Evolutionary conservation across 1,284 basidiomycete species (phyloP).

Genomic region (Cystobasidiaceae sp.): DNA sequence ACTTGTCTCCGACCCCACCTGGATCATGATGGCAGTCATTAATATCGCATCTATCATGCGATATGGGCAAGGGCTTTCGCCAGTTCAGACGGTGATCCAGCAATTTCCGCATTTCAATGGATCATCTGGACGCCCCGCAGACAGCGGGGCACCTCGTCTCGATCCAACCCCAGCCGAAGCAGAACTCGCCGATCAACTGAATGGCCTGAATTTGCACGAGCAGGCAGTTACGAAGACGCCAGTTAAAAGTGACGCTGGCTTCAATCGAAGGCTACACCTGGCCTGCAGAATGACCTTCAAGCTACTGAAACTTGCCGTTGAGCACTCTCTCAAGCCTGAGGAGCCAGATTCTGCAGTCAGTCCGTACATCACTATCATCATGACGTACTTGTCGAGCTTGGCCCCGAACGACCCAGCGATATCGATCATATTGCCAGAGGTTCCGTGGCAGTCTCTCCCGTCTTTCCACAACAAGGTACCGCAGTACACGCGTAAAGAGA

Average conservation of each 20-base stretch:
- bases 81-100: background rate
- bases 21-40: conserved; percentile 90
- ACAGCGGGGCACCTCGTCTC: background rate
- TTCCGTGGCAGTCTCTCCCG: conserved; percentile 79
- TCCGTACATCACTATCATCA: conserved; percentile 76
- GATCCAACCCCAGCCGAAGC: conserved; percentile 29
- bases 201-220: conserved; percentile 2
- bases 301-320: conserved; percentile 63
- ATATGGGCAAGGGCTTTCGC: conserved; percentile 65
- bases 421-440: conserved; percentile 61
- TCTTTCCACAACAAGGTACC: conserved; percentile 55
- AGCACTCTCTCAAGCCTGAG: conserved; percentile 24
- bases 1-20: conserved; percentile 67
- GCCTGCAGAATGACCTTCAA: conserved; percentile 74
- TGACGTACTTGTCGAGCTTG: conserved; percentile 80
- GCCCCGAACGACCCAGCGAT: conserved; percentile 61
- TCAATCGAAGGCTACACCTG: conserved; percentile 48
- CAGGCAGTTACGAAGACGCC: conserved; percentile 26
- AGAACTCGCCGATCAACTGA: conserved; percentile 26
- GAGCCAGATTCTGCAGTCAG: conserved; percentile 57
- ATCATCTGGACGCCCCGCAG: background rate
- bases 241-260: background rate
- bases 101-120: background rate
- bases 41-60: conserved; percentile 79
- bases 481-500: conserved; percentile 31